Conservation (phyloP, 2,329 filamentous ascomycete species). For the Aspergillus melleus region DNA sequence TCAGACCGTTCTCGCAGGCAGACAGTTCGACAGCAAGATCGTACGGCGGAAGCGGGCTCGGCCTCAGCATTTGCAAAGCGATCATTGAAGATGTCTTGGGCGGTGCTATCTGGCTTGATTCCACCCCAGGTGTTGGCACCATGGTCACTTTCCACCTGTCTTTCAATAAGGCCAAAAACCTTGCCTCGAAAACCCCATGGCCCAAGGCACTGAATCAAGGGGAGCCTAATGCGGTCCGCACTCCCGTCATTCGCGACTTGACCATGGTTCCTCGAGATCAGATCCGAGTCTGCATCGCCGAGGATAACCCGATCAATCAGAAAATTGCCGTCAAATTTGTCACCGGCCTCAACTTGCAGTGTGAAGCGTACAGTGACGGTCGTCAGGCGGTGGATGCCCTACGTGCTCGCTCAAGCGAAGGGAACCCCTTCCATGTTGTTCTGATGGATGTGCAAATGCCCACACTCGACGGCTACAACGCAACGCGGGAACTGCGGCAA, state of each 20-base stretch:
- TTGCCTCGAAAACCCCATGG: constrained; percentile 59
- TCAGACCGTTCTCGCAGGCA: constrained; percentile 89
- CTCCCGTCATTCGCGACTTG: constrained; percentile 61
- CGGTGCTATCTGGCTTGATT: constrained; percentile 80
- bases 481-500: constrained; percentile 76
- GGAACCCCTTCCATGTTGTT: constrained; percentile 80
- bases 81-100: constrained; percentile 91
- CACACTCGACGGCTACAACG: constrained; percentile 87
- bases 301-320: constrained; percentile 94
- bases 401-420: constrained; percentile 68
- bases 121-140: constrained; percentile 61
- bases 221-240: constrained; percentile 45
- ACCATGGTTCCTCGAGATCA: constrained; percentile 73
- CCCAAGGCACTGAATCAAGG: constrained; percentile 46
- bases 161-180: constrained; percentile 73
- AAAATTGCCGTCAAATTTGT: constrained; percentile 92
- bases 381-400: constrained; percentile 83
- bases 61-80: constrained; percentile 90
- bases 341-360: constrained; percentile 78
- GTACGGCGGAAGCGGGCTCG: constrained; percentile 88
- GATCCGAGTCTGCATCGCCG: constrained; percentile 85
- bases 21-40: constrained; percentile 87
- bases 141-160: constrained; percentile 77
- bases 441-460: constrained; percentile 98
- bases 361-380: constrained; percentile 88